phyloP scores from a whole-genome alignment of 2,329 filamentous ascomycete species.

The Didymella keratinophila region DNA sequence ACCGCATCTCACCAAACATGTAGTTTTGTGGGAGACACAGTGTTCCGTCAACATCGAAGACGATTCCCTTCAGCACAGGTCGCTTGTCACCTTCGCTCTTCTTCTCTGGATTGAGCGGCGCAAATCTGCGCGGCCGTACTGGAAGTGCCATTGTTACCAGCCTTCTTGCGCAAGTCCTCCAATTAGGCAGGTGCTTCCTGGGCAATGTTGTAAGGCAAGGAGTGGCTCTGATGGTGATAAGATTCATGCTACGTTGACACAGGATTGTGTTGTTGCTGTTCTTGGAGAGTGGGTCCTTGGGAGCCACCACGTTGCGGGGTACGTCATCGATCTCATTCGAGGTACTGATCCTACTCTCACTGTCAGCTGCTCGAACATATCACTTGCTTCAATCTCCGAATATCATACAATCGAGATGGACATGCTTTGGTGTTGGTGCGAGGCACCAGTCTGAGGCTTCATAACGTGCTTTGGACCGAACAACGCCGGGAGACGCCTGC shows the following conservation, averaged over 20 bases:
- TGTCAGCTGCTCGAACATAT: no score
- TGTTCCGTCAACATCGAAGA: slow-evolving; percentile 97
- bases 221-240: slow-evolving; percentile 5
- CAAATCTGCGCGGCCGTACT: slow-evolving; percentile 56
- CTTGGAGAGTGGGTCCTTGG: slow-evolving; percentile 8
- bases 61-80: slow-evolving; percentile 63
- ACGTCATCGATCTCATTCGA: slow-evolving; percentile 13
- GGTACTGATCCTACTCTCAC: background rate
- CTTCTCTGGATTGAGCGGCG: slow-evolving; percentile 55
- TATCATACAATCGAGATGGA: background rate
- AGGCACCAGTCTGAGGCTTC: background rate
- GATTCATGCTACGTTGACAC: slow-evolving; percentile 13
- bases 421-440: background rate
- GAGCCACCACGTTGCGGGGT: slow-evolving; percentile 11
- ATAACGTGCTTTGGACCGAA: no score
- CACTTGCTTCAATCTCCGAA: background rate
- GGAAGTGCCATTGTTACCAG: slow-evolving; percentile 27
- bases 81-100: slow-evolving; percentile 42
- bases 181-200: background rate
- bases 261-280: slow-evolving; percentile 9
- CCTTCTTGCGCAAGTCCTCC: slow-evolving; percentile 1
- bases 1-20: slow-evolving; percentile 93
- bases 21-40: slow-evolving; percentile 91
- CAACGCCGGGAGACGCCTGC: background rate
- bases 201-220: background rate